A percentile compares a stretch with the other conserved stretches of the same genome.
Evolutionary conservation across 495 filamentous ascomycete genomes (phyloP).

Genomic region (Talaromyces trachyspermus): DNA sequence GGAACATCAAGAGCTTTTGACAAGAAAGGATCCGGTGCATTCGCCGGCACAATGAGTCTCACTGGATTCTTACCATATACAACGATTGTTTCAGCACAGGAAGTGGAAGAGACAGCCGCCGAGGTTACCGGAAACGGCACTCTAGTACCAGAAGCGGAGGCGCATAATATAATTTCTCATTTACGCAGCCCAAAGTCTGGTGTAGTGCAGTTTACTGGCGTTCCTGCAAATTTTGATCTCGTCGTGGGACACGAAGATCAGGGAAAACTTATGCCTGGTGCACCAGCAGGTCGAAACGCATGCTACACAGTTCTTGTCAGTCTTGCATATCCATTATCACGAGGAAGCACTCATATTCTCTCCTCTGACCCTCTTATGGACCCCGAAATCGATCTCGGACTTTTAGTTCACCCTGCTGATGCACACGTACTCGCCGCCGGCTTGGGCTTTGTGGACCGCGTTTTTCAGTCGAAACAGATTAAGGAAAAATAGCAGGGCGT

Average conservation of each 20-base stretch:
- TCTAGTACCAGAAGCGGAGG: neutral
- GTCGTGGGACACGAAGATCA: neutral
- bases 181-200: slow-evolving; percentile 4
- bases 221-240: slow-evolving; percentile 2
- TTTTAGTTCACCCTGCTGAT: slow-evolving; percentile 29
- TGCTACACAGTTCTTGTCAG: slow-evolving; percentile 12
- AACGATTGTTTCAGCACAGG: neutral
- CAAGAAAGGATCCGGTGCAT: slow-evolving; percentile 7
- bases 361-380: slow-evolving; percentile 21
- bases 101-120: neutral
- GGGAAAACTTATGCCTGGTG: neutral
- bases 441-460: slow-evolving; percentile 18
- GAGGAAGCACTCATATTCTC: slow-evolving; percentile 50
- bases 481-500: slow-evolving; percentile 12
- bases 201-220: slow-evolving; percentile 6
- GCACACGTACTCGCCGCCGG: slow-evolving; percentile 27
- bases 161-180: slow-evolving; percentile 1
- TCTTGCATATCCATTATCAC: slow-evolving; percentile 34
- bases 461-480: slow-evolving; percentile 14
- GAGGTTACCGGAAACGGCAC: neutral
- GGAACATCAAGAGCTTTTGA: slow-evolving; percentile 2
- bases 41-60: slow-evolving; percentile 2
- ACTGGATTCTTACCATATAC: slow-evolving; percentile 6
- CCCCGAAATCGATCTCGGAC: slow-evolving; percentile 24
- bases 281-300: neutral